Percentiles rank a stretch among this genome's conserved stretches.
Conservation (phyloP, 495 filamentous ascomycete genomes). For the Annulohypoxylon bovei region DNA sequence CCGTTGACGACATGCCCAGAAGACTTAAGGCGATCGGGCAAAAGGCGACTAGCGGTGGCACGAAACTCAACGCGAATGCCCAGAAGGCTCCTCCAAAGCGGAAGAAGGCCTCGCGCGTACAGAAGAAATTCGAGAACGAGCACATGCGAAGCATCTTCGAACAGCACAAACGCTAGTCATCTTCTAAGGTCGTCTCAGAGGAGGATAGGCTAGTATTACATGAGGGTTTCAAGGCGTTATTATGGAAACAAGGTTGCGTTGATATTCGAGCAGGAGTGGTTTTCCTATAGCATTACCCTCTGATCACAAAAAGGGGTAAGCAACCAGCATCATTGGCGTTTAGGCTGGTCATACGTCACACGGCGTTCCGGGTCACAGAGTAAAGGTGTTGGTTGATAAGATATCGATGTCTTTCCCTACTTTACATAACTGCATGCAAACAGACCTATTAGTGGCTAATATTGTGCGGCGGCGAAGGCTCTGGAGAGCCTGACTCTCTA, state of each 20-base stretch:
- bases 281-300: neutral
- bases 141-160: constrained; percentile 91
- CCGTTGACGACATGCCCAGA: constrained; percentile 76
- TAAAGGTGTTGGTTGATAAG: neutral
- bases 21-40: constrained; percentile 77
- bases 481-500: neutral
- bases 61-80: constrained; percentile 67
- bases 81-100: constrained; percentile 73
- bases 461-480: neutral
- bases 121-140: constrained; percentile 83
- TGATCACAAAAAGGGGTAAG: neutral
- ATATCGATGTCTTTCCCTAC: neutral
- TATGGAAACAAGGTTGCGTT: neutral
- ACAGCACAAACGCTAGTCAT: constrained; percentile 68
- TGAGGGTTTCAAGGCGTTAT: neutral
- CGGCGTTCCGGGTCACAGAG: constrained; percentile 25
- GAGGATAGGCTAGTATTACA: neutral
- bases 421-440: constrained; percentile 1
- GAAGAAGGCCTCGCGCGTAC: constrained; percentile 74
- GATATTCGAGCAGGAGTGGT: neutral
- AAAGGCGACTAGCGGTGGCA: constrained; percentile 79
- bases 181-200: neutral
- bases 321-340: constrained; percentile 30
- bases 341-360: constrained; percentile 2
- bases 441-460: neutral